These are phyloP conservation scores for Ambrosiella beaveri DNA, from an alignment of 2,329 filamentous ascomycete species.

Conservation along the genomic window DNA sequence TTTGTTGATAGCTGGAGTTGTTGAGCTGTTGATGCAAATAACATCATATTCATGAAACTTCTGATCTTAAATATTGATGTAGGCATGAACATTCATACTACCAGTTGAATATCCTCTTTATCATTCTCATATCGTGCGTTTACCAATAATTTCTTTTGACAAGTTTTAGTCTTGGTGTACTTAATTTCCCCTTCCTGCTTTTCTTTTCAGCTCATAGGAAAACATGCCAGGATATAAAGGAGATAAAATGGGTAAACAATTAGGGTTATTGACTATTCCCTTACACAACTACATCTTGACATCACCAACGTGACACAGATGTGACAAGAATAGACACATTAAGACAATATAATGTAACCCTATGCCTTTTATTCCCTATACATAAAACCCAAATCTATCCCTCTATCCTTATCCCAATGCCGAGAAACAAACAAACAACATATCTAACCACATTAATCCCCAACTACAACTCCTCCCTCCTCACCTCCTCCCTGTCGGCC, in stretches of 20 bases:
- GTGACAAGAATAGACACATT: background rate
- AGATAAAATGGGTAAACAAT: background rate
- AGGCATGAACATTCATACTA: too few relatives aligned
- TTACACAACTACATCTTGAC: background rate
- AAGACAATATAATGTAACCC: background rate
- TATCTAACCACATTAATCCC: background rate
- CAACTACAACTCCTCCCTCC: background rate
- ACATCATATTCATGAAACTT: too few relatives aligned
- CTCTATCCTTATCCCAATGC: background rate
- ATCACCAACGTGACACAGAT: background rate
- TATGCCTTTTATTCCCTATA: background rate
- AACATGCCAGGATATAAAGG: background rate
- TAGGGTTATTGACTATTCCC: background rate
- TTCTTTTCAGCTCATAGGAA: background rate
- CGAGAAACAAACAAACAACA: background rate
- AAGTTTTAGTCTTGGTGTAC: background rate
- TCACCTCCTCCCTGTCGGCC: slow-evolving; percentile 15
- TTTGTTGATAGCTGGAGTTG: too few relatives aligned
- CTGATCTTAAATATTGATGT: too few relatives aligned
- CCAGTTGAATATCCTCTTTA: too few relatives aligned
- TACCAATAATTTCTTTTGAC: background rate
- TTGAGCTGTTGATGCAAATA: too few relatives aligned
- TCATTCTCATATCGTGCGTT: background rate
- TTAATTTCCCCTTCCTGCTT: background rate
- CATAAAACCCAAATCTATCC: background rate